Evolutionary conservation across 148 eudicot species (phyloP).

Genomic region (Fagopyrum tataricum): DNA sequence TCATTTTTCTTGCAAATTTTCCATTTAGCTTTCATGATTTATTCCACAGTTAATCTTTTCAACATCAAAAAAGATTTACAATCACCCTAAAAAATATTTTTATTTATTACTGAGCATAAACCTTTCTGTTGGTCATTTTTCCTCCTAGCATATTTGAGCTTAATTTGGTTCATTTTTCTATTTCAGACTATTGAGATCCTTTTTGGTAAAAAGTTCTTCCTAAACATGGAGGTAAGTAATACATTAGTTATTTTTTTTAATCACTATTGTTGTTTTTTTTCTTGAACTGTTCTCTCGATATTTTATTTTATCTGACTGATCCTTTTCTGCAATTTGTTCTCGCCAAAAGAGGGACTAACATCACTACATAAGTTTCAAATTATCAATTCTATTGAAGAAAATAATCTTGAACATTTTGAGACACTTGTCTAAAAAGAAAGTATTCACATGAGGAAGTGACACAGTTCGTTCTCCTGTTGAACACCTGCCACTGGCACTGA

Average conservation of each 20-base stretch:
- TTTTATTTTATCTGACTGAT: neutral
- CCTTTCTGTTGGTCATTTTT: neutral
- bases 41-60: neutral
- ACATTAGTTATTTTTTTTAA: neutral
- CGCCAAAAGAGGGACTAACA: neutral
- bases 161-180: constrained; percentile 16
- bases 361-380: neutral
- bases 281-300: neutral
- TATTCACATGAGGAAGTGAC: neutral
- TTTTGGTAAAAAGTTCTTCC: constrained; percentile 66
- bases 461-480: neutral
- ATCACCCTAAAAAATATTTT: neutral
- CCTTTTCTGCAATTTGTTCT: constrained; percentile 4
- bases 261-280: neutral
- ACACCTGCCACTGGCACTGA: neutral
- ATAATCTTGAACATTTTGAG: neutral
- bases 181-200: constrained; percentile 96
- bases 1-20: neutral
- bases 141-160: constrained; percentile 1
- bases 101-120: neutral
- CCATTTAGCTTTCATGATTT: neutral
- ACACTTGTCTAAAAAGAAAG: neutral
- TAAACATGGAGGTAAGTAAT: constrained; percentile 71
- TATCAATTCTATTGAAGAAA: neutral
- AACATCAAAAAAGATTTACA: neutral